Evolutionary conservation across 148 eudicot genomes (phyloP).

Genomic region (Tetragonia tetragonoides): DNA sequence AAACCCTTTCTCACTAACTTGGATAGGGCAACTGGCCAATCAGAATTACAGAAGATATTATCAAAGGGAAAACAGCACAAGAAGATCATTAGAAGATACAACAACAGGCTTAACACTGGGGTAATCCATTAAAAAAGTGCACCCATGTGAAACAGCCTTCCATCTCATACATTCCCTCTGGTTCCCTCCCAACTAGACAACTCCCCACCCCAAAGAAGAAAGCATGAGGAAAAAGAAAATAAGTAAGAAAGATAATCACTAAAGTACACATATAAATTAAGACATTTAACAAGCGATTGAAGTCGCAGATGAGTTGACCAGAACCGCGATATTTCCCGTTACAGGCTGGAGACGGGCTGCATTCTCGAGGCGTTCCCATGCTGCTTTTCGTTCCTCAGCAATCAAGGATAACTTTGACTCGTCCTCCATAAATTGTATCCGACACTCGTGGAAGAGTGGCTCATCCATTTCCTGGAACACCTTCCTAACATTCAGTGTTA

Average conservation of each 20-base stretch:
- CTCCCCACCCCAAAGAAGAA: constrained; percentile 8
- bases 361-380: constrained; percentile 74
- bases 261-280: constrained; percentile 11
- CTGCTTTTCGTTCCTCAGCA: constrained; percentile 53
- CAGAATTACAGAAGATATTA: constrained; percentile 12
- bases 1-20: constrained; percentile 22
- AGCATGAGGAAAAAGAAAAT: background rate
- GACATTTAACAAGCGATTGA: constrained; percentile 40
- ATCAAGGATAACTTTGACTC: constrained; percentile 37
- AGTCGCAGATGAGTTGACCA: constrained; percentile 48
- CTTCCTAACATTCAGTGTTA: constrained; percentile 64
- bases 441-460: constrained; percentile 53
- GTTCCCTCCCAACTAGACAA: constrained; percentile 8
- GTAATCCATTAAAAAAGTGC: constrained; percentile 35
- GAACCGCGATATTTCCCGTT: constrained; percentile 64
- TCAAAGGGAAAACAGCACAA: constrained; percentile 13
- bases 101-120: constrained; percentile 33
- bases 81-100: constrained; percentile 27
- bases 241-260: constrained; percentile 14
- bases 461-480: constrained; percentile 91
- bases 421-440: constrained; percentile 56
- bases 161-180: constrained; percentile 30
- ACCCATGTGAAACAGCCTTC: constrained; percentile 24
- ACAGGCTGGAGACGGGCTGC: constrained; percentile 76
- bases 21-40: constrained; percentile 10